Percentiles rank a stretch among this genome's conserved stretches.
These are phyloP conservation scores for Psophocarpus tetragonolobus DNA, from an alignment of 306 rosid genomes.

Conservation along the genomic window DNA sequence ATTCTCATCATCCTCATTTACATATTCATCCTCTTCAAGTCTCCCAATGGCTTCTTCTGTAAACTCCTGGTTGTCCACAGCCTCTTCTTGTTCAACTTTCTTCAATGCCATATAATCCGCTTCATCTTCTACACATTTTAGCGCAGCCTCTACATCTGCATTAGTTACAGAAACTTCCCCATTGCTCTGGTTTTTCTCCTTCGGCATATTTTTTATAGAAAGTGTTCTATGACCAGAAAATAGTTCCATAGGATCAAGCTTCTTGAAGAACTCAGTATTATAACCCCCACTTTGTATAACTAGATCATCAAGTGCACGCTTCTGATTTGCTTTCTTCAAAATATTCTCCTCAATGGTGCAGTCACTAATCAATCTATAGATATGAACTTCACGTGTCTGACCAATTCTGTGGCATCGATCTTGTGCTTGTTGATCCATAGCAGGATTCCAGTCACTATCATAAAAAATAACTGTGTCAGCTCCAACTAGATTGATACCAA, in stretches of 20 bases:
- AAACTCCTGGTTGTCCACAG: slow-evolving; percentile 96
- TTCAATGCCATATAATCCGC: slow-evolving; percentile 96
- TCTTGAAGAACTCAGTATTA: slow-evolving; percentile 94
- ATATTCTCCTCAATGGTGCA: slow-evolving; percentile 98
- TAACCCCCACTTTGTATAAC: slow-evolving; percentile 98
- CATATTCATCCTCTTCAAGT: slow-evolving; percentile 91
- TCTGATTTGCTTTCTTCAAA: slow-evolving; percentile 96
- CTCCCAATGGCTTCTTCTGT: slow-evolving; percentile 94
- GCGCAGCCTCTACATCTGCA: slow-evolving; percentile 93
- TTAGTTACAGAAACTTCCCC: slow-evolving; percentile 72
- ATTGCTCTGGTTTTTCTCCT: slow-evolving; percentile 63
- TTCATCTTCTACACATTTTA: slow-evolving; percentile 92
- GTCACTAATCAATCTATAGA: slow-evolving; percentile 91
- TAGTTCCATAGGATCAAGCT: slow-evolving; percentile 97
- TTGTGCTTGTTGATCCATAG: slow-evolving; percentile 99
- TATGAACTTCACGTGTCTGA: slow-evolving; percentile 98
- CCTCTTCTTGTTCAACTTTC: slow-evolving; percentile 95
- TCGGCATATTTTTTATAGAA: slow-evolving; percentile 56
- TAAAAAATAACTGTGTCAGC: slow-evolving; percentile 98
- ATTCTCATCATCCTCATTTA: slow-evolving; percentile 87
- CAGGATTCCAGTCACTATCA: slow-evolving; percentile 99
- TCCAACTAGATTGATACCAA: slow-evolving; percentile 96
- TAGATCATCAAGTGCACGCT: slow-evolving; percentile 95
- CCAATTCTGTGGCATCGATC: slow-evolving; percentile 99
- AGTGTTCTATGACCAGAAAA: slow-evolving; percentile 85